Evolutionary conservation across 768 basidiomycete species (phyloP), one percentile per base, ranked within the genome.

Genomic region (Phylloporus scabripes): DNA sequence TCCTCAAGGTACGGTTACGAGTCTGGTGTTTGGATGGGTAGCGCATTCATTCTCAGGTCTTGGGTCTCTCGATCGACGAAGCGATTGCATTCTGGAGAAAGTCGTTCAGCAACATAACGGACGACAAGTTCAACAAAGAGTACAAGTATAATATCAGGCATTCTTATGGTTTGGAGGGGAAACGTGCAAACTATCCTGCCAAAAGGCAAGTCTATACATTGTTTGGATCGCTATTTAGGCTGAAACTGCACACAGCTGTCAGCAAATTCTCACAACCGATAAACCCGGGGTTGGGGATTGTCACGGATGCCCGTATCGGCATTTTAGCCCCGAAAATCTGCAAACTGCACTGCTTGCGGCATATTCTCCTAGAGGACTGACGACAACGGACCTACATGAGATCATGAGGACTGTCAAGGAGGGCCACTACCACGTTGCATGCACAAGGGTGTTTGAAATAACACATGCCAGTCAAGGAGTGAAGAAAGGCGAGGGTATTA

Each of bases 131-230:
- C 70, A 95, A 94, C 74, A 99, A 98, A 64, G 89, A 96, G 63
- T 85, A 97, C 76, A 85, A 82, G 59, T 99, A 99, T 67, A 99
- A 98, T 56, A 93, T 99, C 59, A 84, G 95, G 39, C 96, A 99
- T 65, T 84, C 83, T 5, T 99, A 84, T 60, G 96, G 96, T 32
- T 71, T 96, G 45, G 96, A 98, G 64, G 96, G 96, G 9, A 91
- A 87, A 67, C 81, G 95, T 38, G 88, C 86, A 34, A 97, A 97
- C 62, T 99, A 99, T 66, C 78, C 90, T 1, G 92, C 96, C 1
- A 91, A 86, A 70, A 94, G 80, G 95, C 89, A 50, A 39, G 74
- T 58, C 2, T 47, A 7, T 11, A 7, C 36, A 2, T 26, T 32
- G 11, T 14, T 36, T 34, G 21, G 18, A 24, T 9, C 21, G 10